Percentiles rank a stretch among this genome's conserved stretches.
Evolutionary conservation across 441 rosid species (phyloP).

Genomic region (Omphalea diandra): DNA sequence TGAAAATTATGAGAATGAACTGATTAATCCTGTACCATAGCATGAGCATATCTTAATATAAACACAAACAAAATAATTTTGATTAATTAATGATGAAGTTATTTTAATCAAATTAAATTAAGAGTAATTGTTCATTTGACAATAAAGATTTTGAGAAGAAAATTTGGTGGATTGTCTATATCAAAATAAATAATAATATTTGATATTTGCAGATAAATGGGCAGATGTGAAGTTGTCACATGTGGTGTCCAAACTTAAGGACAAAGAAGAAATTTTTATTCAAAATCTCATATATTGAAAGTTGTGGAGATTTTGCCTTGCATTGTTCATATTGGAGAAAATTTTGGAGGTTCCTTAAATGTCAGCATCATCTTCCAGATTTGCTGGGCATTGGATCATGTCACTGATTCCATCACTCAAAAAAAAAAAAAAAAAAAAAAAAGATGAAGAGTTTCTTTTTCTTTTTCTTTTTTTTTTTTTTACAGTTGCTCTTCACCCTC

Average conservation of each 20-base stretch:
- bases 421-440: not conserved
- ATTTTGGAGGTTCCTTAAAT: slow-evolving; percentile 2
- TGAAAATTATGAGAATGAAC: not conserved
- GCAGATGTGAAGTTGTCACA: slow-evolving; percentile 28
- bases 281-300: slow-evolving; percentile 5
- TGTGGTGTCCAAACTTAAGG: slow-evolving; percentile 27
- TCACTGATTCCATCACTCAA: slow-evolving; percentile 23
- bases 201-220: not conserved
- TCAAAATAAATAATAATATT: not conserved
- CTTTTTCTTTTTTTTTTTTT: not conserved
- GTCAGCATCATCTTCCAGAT: slow-evolving; percentile 23
- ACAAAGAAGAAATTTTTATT: slow-evolving; percentile 19
- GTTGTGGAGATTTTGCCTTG: slow-evolving; percentile 17
- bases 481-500: not conserved
- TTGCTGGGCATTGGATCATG: slow-evolving; percentile 28
- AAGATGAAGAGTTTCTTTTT: too few species aligned
- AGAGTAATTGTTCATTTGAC: too few species aligned
- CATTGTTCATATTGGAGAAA: not conserved
- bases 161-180: too few species aligned
- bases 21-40: too few species aligned
- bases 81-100: too few species aligned
- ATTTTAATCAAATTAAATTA: too few species aligned
- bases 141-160: too few species aligned
- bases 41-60: too few species aligned
- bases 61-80: too few species aligned